Percentiles rank a stretch among this genome's conserved stretches.
Evolutionary conservation across 2,329 filamentous ascomycete genomes (phyloP).

Genomic region (Talaromyces islandicus): DNA sequence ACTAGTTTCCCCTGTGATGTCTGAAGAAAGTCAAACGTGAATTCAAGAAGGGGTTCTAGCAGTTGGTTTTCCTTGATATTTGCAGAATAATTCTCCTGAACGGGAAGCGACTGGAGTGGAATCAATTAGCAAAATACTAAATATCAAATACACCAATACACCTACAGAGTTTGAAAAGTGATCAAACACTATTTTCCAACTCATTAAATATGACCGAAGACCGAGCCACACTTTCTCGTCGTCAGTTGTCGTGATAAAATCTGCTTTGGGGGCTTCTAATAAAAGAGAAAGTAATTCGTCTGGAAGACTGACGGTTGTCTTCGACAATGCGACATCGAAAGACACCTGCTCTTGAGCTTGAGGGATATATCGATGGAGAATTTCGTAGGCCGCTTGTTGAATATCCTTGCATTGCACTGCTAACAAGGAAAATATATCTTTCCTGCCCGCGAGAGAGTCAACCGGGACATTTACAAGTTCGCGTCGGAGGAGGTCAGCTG

Average conservation of each 20-base stretch:
- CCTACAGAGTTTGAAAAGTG: conserved; percentile 65
- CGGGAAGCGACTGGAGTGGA: conserved; percentile 59
- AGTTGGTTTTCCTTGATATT: conserved; percentile 70
- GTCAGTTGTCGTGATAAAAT: conserved; percentile 62
- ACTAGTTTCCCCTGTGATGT: conserved; percentile 68
- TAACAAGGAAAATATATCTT: conserved; percentile 68
- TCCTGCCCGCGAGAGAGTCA: conserved; percentile 56
- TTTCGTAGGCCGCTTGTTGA: conserved; percentile 71
- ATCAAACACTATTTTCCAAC: conserved; percentile 87
- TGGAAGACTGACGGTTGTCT: conserved; percentile 60
- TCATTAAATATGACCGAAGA: conserved; percentile 74
- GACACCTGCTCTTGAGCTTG: conserved; percentile 73
- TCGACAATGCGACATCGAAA: conserved; percentile 59
- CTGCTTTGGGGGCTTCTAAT: conserved; percentile 67
- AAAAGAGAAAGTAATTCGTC: conserved; percentile 81
- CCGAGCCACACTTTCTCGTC: conserved; percentile 59
- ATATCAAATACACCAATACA: conserved; percentile 9
- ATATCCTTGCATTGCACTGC: conserved; percentile 69
- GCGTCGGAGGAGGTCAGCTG: conserved; percentile 68
- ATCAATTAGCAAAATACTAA: not conserved
- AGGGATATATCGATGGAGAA: conserved; percentile 77
- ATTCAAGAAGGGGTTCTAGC: conserved; percentile 64
- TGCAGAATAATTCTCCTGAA: conserved; percentile 74
- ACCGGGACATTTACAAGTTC: conserved; percentile 61
- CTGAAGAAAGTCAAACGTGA: conserved; percentile 79